These are phyloP conservation scores for Fabrea salina DNA, from an alignment of 169 alveolate species.

Conservation along the genomic window DNA sequence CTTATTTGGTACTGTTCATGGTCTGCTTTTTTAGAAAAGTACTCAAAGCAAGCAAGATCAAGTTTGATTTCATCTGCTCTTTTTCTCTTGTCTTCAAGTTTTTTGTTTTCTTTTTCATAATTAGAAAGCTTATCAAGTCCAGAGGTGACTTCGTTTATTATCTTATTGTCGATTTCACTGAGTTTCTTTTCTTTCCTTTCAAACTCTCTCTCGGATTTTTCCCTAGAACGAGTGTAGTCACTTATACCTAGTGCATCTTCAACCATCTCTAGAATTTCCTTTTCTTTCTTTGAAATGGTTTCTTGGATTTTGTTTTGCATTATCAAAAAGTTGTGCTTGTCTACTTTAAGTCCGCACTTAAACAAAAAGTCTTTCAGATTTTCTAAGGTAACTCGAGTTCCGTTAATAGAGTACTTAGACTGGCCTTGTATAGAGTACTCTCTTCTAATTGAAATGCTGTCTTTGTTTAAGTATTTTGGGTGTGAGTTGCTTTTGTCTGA, in stretches of 20 bases:
- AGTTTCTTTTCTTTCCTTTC: conserved; percentile 87
- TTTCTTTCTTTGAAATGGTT: conserved; percentile 97
- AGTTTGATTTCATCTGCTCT: neutral
- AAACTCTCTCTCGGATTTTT: conserved; percentile 88
- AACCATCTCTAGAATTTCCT: conserved; percentile 91
- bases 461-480: conserved; percentile 65
- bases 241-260: conserved; percentile 99
- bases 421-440: conserved; percentile 93
- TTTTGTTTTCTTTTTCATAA: conserved; percentile 59
- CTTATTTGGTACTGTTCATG: too few species aligned
- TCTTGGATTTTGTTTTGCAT: conserved; percentile 98
- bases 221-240: conserved; percentile 93
- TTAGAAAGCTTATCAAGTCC: conserved; percentile 58
- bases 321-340: conserved; percentile 97
- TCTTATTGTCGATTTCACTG: conserved; percentile 59
- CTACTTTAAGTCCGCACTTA: conserved; percentile 94
- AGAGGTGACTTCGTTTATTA: conserved; percentile 67
- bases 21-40: too few species aligned
- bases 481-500: conserved; percentile 78
- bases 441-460: conserved; percentile 89
- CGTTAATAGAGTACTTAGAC: conserved; percentile 94
- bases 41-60: too few species aligned
- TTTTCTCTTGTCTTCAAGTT: conserved; percentile 20
- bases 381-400: conserved; percentile 90
- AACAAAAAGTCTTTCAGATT: conserved; percentile 92